Evolutionary conservation across 2,329 filamentous ascomycete species (phyloP).

Genomic region (Trichothecium sympodiale): DNA sequence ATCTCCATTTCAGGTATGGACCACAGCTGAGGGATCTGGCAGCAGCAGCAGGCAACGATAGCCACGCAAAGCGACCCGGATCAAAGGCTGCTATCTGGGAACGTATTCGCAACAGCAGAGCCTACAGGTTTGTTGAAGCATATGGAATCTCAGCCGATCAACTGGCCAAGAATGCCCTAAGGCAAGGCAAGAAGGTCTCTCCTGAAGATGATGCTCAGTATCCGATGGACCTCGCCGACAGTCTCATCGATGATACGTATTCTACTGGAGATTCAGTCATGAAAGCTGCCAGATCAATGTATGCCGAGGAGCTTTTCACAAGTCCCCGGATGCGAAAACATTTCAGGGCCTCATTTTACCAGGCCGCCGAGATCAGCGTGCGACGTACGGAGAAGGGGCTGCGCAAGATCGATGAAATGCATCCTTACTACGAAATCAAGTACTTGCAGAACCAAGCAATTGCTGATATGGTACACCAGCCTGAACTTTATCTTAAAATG

Average conservation of each 20-base stretch:
- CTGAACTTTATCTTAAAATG: constrained; percentile 93
- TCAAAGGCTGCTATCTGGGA: constrained; percentile 73
- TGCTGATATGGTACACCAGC: constrained; percentile 65
- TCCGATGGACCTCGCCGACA: constrained; percentile 81
- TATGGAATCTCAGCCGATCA: constrained; percentile 86
- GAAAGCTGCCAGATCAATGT: constrained; percentile 73
- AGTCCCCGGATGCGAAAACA: constrained; percentile 85
- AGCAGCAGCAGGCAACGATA: constrained; percentile 48
- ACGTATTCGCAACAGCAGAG: constrained; percentile 67
- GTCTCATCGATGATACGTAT: constrained; percentile 61
- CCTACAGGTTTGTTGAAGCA: constrained; percentile 72
- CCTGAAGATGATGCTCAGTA: constrained; percentile 73
- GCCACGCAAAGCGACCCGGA: constrained; percentile 69
- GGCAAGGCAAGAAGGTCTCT: constrained; percentile 65
- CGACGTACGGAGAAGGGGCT: constrained; percentile 88
- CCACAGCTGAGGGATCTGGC: constrained; percentile 72
- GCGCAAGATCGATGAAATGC: constrained; percentile 85
- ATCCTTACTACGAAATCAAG: constrained; percentile 96
- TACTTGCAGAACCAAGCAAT: constrained; percentile 88
- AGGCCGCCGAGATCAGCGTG: constrained; percentile 75
- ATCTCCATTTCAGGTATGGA: constrained; percentile 88
- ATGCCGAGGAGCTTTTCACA: constrained; percentile 78
- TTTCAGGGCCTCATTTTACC: constrained; percentile 74
- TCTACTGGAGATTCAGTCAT: constrained; percentile 66
- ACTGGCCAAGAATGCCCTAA: constrained; percentile 76